These are phyloP conservation scores for Aspergillus olivimuriae DNA, from an alignment of 495 filamentous ascomycete genomes.

Conservation along the genomic window DNA sequence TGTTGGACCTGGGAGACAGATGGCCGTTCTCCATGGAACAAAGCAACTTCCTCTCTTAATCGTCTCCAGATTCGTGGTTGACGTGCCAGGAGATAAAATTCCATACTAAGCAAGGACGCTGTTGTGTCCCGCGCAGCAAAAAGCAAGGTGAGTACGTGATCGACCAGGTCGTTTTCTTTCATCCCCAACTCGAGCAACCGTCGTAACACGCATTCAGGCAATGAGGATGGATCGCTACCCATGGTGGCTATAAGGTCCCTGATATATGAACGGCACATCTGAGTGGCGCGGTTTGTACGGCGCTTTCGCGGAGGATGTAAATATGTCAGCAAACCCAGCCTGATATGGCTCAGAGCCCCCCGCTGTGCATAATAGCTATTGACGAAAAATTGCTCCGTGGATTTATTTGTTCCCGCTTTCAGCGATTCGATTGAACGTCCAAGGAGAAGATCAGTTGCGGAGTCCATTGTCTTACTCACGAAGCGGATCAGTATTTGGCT, in stretches of 20 bases:
- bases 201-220: background rate
- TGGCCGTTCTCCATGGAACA: background rate
- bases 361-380: background rate
- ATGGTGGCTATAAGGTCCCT: background rate
- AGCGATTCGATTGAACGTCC: background rate
- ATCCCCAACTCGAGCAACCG: background rate
- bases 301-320: background rate
- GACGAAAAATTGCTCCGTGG: background rate
- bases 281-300: background rate
- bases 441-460: background rate
- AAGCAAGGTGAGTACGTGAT: background rate
- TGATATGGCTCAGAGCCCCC: background rate
- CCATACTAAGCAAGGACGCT: background rate
- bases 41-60: background rate
- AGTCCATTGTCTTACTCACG: conserved; percentile 3
- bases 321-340: background rate
- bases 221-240: background rate
- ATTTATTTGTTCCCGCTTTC: background rate
- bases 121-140: background rate
- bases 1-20: background rate
- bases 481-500: too few relatives aligned
- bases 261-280: background rate
- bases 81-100: background rate
- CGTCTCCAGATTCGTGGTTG: background rate
- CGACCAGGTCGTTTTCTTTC: background rate